phyloP scores from a whole-genome alignment of 805 yeast species.

The Phaffomyces antillensis region DNA sequence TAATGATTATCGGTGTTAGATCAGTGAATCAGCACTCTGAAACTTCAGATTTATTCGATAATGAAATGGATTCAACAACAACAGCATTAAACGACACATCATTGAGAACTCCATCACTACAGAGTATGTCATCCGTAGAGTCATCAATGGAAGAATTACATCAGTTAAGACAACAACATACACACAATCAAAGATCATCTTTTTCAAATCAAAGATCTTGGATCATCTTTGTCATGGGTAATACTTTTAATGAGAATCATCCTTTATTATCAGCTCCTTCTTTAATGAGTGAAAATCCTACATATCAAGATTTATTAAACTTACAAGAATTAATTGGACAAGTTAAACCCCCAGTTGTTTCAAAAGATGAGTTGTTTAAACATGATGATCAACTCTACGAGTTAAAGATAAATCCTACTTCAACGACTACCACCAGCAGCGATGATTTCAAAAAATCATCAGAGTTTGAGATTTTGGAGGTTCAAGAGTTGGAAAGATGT shows the following conservation, averaged over 20 bases:
- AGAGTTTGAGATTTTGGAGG: not conserved
- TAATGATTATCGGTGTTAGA: conserved; percentile 42
- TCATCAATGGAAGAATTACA: not conserved
- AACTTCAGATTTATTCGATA: too few relatives aligned
- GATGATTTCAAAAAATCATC: not conserved
- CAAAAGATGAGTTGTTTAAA: conserved; percentile 31
- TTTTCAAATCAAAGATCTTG: conserved; percentile 34
- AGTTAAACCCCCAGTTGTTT: conserved; percentile 37
- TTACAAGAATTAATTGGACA: conserved; percentile 42
- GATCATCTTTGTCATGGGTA: conserved; percentile 60
- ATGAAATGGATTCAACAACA: too few relatives aligned
- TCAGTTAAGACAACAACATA: too few relatives aligned
- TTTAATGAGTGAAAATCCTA: conserved; percentile 40
- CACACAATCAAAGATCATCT: not conserved
- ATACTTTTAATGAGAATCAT: conserved; percentile 41
- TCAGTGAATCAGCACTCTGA: conserved; percentile 26
- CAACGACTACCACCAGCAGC: not conserved
- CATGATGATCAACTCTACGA: conserved; percentile 31
- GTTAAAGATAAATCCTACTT: not conserved
- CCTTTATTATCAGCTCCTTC: conserved; percentile 43
- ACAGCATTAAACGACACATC: not conserved
- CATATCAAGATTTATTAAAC: conserved; percentile 41
- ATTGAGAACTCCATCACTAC: not conserved
- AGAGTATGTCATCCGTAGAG: not conserved
- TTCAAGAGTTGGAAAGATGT: conserved; percentile 24